Evolutionary conservation across 306 rosid species (phyloP), one percentile per base, ranked within the genome.

Genomic region (Vigna hirtella): DNA sequence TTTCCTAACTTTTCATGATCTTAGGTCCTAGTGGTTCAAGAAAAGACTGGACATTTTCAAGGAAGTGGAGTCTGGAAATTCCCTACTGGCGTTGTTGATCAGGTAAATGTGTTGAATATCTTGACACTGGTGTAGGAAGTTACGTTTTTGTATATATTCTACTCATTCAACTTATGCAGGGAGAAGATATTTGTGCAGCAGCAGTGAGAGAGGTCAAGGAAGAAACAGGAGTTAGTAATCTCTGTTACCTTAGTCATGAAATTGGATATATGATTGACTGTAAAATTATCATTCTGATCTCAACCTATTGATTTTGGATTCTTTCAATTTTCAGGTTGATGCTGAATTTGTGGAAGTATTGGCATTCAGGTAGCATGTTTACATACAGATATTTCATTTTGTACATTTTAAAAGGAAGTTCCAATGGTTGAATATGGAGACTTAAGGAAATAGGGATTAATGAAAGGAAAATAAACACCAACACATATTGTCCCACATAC

Each of bases 121-220:
- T 48, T 79, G 68, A 30, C 57, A 30, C 20, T 56, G 53, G 55
- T 72, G 14, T 45, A 51, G 72, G 28, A 77, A 40, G 59, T 22
- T 57, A 45, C 34, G 43, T 38, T 68, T 64, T 48, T 75, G n/a
- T 53, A 56, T 57, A 59, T 57, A 74, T 59, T 69, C 73, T 80
- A 62, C 63, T 76, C 26, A 81, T 71, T 66, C 56, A 76, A 65
- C 72, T 74, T 77, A 16, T 69, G 2, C 85, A 89, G 98, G 98
- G 95, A n/a, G 97, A 92, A 88, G 93, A 94, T 66, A 87, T 95
- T 47, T 79, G 74, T 82, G 90, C 38, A 80, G 95, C 97, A 68
- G 97, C 91, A 34, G 89, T 77, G 57, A 87, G 97, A 86, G 96
- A 95, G 83, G 98, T 88, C 65, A 91, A 85, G 85, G 97, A 95